Evolutionary conservation across 805 yeast genomes (phyloP).

Genomic region (Wickerhamiella qilinensis): DNA sequence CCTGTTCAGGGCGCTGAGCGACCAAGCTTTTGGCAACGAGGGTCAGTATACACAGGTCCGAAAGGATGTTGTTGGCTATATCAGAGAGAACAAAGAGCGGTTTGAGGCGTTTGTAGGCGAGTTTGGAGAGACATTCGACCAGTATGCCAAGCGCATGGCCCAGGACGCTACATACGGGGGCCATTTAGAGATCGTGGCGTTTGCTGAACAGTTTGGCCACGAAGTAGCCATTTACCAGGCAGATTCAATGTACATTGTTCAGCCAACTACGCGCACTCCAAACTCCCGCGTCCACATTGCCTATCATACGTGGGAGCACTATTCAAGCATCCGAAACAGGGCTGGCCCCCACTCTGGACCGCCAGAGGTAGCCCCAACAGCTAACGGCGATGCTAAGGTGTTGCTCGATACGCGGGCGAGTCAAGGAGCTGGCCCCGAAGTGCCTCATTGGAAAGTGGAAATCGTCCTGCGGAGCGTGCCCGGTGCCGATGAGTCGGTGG

Average conservation of each 20-base stretch:
- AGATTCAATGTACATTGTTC: slow-evolving; percentile 23
- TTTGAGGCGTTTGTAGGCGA: slow-evolving; percentile 22
- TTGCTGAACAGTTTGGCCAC: slow-evolving; percentile 20
- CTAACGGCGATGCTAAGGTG: neutral
- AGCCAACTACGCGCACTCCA: slow-evolving; percentile 9
- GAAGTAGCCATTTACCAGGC: slow-evolving; percentile 25
- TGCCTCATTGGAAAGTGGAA: slow-evolving; percentile 20
- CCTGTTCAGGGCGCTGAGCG: slow-evolving; percentile 26
- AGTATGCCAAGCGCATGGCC: slow-evolving; percentile 21
- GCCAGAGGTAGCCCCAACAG: slow-evolving; percentile 13
- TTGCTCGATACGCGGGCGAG: neutral
- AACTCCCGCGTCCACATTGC: slow-evolving; percentile 21
- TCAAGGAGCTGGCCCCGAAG: neutral
- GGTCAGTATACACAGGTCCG: slow-evolving; percentile 20
- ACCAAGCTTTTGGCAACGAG: slow-evolving; percentile 25
- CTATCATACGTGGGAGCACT: slow-evolving; percentile 30
- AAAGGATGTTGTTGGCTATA: slow-evolving; percentile 19
- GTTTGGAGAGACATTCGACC: slow-evolving; percentile 22
- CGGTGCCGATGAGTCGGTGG: slow-evolving; percentile 9
- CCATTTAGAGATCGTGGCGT: slow-evolving; percentile 27
- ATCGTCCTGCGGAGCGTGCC: slow-evolving; percentile 18
- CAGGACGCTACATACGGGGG: slow-evolving; percentile 28
- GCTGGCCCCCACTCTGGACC: slow-evolving; percentile 24
- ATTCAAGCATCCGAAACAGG: slow-evolving; percentile 25
- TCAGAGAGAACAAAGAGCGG: slow-evolving; percentile 17